Evolutionary conservation across 2,329 filamentous ascomycete genomes (phyloP), one percentile per base, ranked within the genome.

Genomic region (Clarireedia sp.): DNA sequence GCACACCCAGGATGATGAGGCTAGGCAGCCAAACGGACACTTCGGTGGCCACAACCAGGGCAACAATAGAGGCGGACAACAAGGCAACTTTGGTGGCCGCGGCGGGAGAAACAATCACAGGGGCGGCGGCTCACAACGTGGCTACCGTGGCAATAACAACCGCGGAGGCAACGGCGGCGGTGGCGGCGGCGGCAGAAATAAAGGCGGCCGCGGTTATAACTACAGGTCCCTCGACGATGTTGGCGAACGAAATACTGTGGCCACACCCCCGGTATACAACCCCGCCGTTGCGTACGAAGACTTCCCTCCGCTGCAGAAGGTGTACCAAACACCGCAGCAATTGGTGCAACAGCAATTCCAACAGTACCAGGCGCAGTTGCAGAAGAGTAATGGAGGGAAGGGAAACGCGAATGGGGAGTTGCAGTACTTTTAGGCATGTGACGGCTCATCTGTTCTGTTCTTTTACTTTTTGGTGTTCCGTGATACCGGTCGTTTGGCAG

Each of bases 221-320:
- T 89, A 89, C 67, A 78, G 79, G 56, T 88, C 84, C 2, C 74
- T 89, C 2, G 86, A 89, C 66, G 86, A 89, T 62, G 75, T 83
- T 26, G 66, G 73, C 48, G 75, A 77, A 45, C 73, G 75, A 37
- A 71, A 71, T 29, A 73, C 72, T 9, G 73, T 71, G 47, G 69
- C 70, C 9, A 66, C 70, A 3, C 57, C 62, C 2, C 60, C 64
- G 40, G 54, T 54, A 6, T 69, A 68, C 57, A 65, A 66, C 37
- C 62, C 63, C 14, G 64, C 62, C 8, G 65, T 69, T 14, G 60
- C 66, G 1, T 69, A 70, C 51, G 68, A 70, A 48, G 68, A 70
- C 48, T 69, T 69, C 51, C 67, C 67, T 2, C 66, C 66, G 1
- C 52, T 69, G 10, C 68, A 68, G 23, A 68, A 68, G 29, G 63